Evolutionary conservation across 2,329 filamentous ascomycete species (phyloP).

Genomic region (Xylariaceae sp.): DNA sequence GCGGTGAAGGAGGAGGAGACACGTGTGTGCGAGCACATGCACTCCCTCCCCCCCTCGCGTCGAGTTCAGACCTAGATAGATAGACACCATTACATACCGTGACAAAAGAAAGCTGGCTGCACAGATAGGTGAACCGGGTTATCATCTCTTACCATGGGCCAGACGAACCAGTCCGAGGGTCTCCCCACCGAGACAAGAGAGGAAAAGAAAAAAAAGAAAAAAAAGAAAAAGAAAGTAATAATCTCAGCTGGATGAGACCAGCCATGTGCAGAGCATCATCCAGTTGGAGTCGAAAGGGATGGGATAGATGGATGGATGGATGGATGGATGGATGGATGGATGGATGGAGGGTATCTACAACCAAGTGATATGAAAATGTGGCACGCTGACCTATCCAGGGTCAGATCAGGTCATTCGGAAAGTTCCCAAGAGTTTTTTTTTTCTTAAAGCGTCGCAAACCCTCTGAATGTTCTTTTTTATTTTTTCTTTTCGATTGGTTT

Average conservation of each 20-base stretch:
- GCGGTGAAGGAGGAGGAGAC: conserved; percentile 4
- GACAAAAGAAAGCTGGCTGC: not conserved
- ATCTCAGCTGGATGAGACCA: conserved; percentile 17
- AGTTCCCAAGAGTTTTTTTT: no score
- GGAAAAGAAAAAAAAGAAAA: not conserved
- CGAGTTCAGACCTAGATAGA: not conserved
- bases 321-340: no score
- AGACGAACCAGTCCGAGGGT: not conserved
- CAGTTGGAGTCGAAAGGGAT: not conserved
- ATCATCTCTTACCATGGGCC: no score
- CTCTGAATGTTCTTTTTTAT: no score
- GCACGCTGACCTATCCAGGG: no score
- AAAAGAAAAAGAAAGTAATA: conserved; percentile 1
- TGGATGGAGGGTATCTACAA: no score
- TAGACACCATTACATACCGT: not conserved
- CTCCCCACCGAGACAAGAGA: not conserved
- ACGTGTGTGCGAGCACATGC: conserved; percentile 9
- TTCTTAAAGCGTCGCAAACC: no score
- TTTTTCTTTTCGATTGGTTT: no score
- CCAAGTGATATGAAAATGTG: no score
- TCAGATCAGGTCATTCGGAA: no score
- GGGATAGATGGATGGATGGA: conserved; percentile 15
- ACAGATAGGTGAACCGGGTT: no score
- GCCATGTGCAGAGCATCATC: conserved; percentile 8
- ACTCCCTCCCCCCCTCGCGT: not conserved